Percentiles rank a stretch among this genome's conserved stretches.
Evolutionary conservation across 768 basidiomycete genomes (phyloP).

Genomic region (Chalciporus pseudorubinellus): DNA sequence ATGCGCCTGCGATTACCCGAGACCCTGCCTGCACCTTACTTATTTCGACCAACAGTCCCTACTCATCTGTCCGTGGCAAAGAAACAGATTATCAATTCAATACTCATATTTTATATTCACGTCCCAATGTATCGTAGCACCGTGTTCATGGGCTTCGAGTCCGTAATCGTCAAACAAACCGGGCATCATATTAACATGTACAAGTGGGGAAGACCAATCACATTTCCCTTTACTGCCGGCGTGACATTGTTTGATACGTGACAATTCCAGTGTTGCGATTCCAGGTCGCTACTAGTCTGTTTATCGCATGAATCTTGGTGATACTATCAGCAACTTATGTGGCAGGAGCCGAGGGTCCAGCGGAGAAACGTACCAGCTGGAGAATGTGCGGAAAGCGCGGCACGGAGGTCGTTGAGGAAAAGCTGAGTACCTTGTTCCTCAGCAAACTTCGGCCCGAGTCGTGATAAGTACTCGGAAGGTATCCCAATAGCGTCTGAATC

Average conservation of each 20-base stretch:
- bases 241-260: conserved; percentile 3
- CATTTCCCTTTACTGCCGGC: neutral
- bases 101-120: conserved; percentile 18
- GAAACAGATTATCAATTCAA: conserved; percentile 4
- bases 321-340: too few relatives aligned
- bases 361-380: too few relatives aligned
- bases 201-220: neutral
- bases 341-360: too few relatives aligned
- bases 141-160: conserved; percentile 9
- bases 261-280: neutral
- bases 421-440: too few relatives aligned
- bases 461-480: too few relatives aligned
- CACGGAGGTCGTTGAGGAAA: too few relatives aligned
- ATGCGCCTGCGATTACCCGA: conserved; percentile 8
- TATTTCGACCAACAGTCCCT: conserved; percentile 8
- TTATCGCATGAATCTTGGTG: too few relatives aligned
- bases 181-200: conserved; percentile 4
- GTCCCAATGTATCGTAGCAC: conserved; percentile 26
- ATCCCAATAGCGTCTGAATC: too few relatives aligned
- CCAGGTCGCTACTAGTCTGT: too few relatives aligned
- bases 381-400: too few relatives aligned
- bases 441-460: too few relatives aligned
- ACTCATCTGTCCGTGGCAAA: conserved; percentile 12
- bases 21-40: neutral
- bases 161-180: conserved; percentile 7